phyloP scores from a whole-genome alignment of 306 rosid species.

The Datisca glomerata region DNA sequence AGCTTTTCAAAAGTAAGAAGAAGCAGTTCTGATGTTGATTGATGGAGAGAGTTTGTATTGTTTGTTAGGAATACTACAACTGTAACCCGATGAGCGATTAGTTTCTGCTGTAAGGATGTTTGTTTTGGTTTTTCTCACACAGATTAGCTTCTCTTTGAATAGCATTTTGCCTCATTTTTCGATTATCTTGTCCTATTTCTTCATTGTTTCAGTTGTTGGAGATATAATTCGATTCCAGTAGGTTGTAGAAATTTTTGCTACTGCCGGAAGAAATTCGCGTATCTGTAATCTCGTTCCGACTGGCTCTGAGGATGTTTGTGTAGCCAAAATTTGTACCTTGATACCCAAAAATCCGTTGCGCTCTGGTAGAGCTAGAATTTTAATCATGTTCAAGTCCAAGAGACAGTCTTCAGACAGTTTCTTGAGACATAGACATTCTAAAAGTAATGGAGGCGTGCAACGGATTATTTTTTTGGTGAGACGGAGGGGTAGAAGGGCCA shows the following conservation, averaged over 20 bases:
- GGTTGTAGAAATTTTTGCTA: not conserved
- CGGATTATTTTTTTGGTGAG: too few species aligned
- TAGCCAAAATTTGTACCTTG: too few species aligned
- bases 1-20: conserved; percentile 72
- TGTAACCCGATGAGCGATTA: conserved; percentile 44
- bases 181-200: not conserved
- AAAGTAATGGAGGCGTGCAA: too few species aligned
- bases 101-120: conserved; percentile 21
- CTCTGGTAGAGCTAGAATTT: too few species aligned
- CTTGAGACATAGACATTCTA: too few species aligned
- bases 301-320: too few species aligned
- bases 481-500: too few species aligned
- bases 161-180: conserved; percentile 10
- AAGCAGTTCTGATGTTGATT: conserved; percentile 65
- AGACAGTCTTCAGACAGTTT: too few species aligned
- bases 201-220: conserved; percentile 1
- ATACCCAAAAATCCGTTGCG: too few species aligned
- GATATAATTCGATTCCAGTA: not conserved
- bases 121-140: conserved; percentile 19
- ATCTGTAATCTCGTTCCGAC: too few species aligned
- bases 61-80: conserved; percentile 27
- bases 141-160: conserved; percentile 12
- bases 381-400: too few species aligned
- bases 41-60: conserved; percentile 33
- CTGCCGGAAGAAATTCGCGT: too few species aligned